These are phyloP conservation scores for Mucor irregularis DNA, from an alignment of 371 early-diverging fungal genomes.

Conservation along the genomic window DNA sequence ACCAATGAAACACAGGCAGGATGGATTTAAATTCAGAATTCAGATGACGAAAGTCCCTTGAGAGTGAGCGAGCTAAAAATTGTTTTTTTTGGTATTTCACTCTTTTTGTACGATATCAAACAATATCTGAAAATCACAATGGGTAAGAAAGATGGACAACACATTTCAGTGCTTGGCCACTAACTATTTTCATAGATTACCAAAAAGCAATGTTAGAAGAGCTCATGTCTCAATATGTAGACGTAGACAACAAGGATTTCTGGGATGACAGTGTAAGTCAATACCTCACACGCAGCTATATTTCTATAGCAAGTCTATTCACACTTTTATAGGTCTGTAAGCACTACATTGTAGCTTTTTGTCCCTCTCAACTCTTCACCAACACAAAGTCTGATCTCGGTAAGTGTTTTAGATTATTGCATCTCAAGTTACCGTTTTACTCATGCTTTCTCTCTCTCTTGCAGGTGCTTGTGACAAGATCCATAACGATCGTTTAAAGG, in stretches of 20 bases:
- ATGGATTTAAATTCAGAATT: too few species aligned
- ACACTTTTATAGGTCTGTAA: constrained; percentile 87
- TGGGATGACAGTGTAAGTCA: constrained; percentile 64
- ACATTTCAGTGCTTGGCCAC: not conserved
- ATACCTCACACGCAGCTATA: not conserved
- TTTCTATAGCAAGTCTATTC: too few species aligned
- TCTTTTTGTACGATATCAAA: too few species aligned
- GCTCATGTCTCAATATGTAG: constrained; percentile 77
- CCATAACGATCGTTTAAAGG: constrained; percentile 81
- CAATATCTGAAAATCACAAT: too few species aligned
- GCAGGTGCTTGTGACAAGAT: constrained; percentile 70
- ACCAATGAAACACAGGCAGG: too few species aligned
- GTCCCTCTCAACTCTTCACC: constrained; percentile 82
- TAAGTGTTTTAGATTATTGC: constrained; percentile 19
- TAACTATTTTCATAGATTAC: constrained; percentile 42
- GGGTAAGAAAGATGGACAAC: not conserved
- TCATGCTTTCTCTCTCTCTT: too few species aligned
- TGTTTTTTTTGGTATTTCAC: too few species aligned
- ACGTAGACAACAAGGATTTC: constrained; percentile 65
- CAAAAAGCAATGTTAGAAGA: constrained; percentile 78
- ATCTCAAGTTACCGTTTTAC: too few species aligned
- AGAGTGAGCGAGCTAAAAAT: too few species aligned
- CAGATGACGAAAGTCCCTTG: too few species aligned
- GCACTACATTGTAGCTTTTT: constrained; percentile 82
- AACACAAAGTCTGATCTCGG: constrained; percentile 90